phyloP scores from a whole-genome alignment of 768 basidiomycete genomes.

The Mycena epipterygia region DNA sequence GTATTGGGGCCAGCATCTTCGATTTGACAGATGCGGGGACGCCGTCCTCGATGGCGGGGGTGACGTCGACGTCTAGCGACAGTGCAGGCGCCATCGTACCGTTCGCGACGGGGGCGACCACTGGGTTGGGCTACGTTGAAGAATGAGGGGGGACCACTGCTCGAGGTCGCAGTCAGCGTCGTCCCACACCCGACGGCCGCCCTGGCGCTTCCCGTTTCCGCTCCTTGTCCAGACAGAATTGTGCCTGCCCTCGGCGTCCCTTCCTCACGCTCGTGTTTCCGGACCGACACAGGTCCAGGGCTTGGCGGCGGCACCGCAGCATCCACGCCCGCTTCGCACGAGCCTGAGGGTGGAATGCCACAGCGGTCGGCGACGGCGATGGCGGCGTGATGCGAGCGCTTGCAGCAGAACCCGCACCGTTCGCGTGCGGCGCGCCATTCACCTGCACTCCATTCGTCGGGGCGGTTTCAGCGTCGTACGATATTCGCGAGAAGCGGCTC shows the following conservation, averaged over 20 bases:
- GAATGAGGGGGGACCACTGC: constrained; percentile 86
- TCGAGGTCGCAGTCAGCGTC: constrained; percentile 73
- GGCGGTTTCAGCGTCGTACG: constrained; percentile 71
- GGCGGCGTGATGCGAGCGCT: constrained; percentile 33
- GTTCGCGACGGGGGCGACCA: constrained; percentile 17
- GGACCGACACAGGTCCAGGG: constrained; percentile 39
- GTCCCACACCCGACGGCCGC: constrained; percentile 60
- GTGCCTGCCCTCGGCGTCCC: constrained; percentile 73
- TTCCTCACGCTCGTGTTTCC: constrained; percentile 46
- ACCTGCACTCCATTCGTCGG: constrained; percentile 6
- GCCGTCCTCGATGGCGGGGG: constrained; percentile 34
- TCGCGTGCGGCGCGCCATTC: constrained; percentile 4
- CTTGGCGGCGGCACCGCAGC: constrained; percentile 55
- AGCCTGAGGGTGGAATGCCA: constrained; percentile 71
- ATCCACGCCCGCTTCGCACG: constrained; percentile 72
- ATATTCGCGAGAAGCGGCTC: constrained; percentile 85
- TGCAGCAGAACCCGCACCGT: background rate
- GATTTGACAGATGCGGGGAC: constrained; percentile 64
- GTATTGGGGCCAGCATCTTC: constrained; percentile 85
- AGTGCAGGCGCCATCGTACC: constrained; percentile 28
- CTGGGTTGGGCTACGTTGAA: constrained; percentile 71
- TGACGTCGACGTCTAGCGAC: constrained; percentile 48
- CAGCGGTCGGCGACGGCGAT: constrained; percentile 71
- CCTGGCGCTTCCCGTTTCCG: constrained; percentile 52
- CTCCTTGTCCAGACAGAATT: constrained; percentile 60